Conservation (phyloP, 768 basidiomycete genomes). For the Leucocoprinus sp. region DNA sequence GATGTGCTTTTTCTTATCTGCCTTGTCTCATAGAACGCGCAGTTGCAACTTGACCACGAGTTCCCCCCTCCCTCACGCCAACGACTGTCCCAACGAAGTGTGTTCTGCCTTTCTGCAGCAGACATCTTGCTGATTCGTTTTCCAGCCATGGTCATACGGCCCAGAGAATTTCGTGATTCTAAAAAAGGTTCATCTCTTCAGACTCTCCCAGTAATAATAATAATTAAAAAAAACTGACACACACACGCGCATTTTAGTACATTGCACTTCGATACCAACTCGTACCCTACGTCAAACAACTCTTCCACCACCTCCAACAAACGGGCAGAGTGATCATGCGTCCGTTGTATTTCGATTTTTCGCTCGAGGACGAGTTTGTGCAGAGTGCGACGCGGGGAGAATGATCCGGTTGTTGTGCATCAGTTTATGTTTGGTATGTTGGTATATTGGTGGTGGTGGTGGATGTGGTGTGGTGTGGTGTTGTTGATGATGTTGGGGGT, state of each 20-base stretch:
- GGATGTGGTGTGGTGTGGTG: not conserved
- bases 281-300: conserved; percentile 22
- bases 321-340: conserved; percentile 25
- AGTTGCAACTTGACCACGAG: conserved; percentile 19
- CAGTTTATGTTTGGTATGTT: conserved; percentile 28
- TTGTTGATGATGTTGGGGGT: not conserved
- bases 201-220: not conserved
- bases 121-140: not conserved
- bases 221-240: too few relatives aligned
- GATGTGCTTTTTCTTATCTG: not conserved
- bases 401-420: conserved; percentile 22
- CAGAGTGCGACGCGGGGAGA: conserved; percentile 19
- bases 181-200: conserved; percentile 21
- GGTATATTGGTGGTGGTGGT: too few relatives aligned
- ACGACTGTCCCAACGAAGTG: conserved; percentile 29
- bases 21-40: conserved; percentile 16
- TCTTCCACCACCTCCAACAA: conserved; percentile 24
- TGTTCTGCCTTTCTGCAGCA: not conserved
- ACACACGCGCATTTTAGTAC: conserved; percentile 18
- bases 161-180: conserved; percentile 27
- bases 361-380: conserved; percentile 20
- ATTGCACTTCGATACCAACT: conserved; percentile 29
- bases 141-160: conserved; percentile 31
- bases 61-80: conserved; percentile 19
- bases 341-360: conserved; percentile 26